Evolutionary conservation across 139 green algal genomes (phyloP).

Genomic region (Haematococcus sp.): DNA sequence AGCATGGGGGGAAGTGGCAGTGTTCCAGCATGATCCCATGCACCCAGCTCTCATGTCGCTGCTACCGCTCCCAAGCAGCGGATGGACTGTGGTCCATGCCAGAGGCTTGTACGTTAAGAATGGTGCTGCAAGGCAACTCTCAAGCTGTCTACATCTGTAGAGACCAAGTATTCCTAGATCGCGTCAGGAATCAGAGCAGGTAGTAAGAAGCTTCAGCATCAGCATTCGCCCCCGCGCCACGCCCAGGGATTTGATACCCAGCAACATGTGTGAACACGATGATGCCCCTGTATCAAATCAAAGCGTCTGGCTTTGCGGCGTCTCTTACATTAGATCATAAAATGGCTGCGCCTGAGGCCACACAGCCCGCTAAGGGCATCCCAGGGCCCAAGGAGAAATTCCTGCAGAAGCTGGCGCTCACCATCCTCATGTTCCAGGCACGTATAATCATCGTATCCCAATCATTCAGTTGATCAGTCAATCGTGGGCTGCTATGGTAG

Average conservation of each 20-base stretch:
- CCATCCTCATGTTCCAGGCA: constrained; percentile 3
- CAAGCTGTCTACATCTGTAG: neutral
- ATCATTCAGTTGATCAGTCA: too few species aligned
- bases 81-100: neutral
- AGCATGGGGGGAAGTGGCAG: too few species aligned
- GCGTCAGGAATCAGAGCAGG: too few species aligned
- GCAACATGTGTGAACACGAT: too few species aligned
- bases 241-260: too few species aligned
- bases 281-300: too few species aligned
- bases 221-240: too few species aligned
- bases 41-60: neutral
- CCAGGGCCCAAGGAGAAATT: neutral
- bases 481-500: too few species aligned
- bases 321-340: neutral
- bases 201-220: too few species aligned
- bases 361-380: neutral
- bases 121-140: neutral
- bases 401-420: constrained; percentile 1
- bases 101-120: neutral
- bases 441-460: too few species aligned
- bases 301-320: too few species aligned
- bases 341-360: neutral
- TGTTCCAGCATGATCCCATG: neutral
- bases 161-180: too few species aligned
- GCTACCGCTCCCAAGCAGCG: neutral